Evolutionary conservation across 495 filamentous ascomycete genomes (phyloP), one percentile per base, ranked within the genome.

Genomic region (Halenospora varia): DNA sequence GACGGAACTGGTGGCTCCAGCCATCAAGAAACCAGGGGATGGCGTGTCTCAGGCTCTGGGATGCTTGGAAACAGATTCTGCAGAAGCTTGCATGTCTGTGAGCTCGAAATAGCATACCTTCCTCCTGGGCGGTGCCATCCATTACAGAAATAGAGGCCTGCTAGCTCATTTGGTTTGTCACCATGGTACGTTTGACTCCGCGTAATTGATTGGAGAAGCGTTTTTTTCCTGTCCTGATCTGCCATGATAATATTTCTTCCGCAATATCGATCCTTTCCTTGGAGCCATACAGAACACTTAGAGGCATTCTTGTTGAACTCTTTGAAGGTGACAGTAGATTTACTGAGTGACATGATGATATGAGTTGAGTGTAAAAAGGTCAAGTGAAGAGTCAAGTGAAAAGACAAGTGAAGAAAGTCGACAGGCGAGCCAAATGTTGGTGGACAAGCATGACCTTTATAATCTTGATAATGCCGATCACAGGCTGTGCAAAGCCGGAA

Each of bases 341-440:
- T 45, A 20, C 42, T 45, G n/a, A 45, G 8, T 6, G 42, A 17
- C n/a, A 45, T 45, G 17, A 20, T 45, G n/a, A 20, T 45, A 45
- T 45, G n/a, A 45, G 42, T 45, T 45, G n/a, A n/a, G 42, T n/a
- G n/a, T 45, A 45, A 45, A 45, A 45, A 45, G n/a, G 42, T 45
- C 13, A 35, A 35, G 13, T 35, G 13, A 35, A 35, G 13, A 35
- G 29, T 13, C 29, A n/a, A 45, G 42, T 45, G 17, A 45, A 45
- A n/a, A 45, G 42, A n/a, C n/a, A n/a, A n/a, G n/a, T n/a, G n/a
- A n/a, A n/a, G n/a, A n/a, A 45, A 15, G 18, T 45, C 42, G 42
- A 45, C 18, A 15, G 42, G 18, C 42, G 18, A 45, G 42, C 42
- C 17, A 20, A 45, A n/a, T n/a, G 42, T 15, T 4, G n/a, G 42